phyloP scores from a whole-genome alignment of 208 protist species.

The Willaertia magna region DNA sequence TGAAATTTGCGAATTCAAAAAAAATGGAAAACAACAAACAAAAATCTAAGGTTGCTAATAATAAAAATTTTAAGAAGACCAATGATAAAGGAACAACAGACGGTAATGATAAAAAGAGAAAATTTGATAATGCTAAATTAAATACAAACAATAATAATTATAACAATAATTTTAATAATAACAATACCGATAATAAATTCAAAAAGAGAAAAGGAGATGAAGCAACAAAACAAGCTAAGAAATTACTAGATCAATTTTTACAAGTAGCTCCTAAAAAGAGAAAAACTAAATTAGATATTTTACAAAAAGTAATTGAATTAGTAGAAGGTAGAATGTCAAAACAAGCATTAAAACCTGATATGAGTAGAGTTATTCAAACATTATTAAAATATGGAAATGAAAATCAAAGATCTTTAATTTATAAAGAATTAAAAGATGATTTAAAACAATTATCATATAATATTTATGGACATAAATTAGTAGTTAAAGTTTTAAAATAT shows the following conservation, averaged over 20 bases:
- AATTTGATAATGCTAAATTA: too few species aligned
- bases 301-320: background rate
- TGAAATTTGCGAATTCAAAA: too few species aligned
- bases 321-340: background rate
- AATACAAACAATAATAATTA: too few species aligned
- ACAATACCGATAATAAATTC: too few species aligned
- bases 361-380: slow-evolving; percentile 24
- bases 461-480: slow-evolving; percentile 26
- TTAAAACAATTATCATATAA: background rate
- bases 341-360: slow-evolving; percentile 21
- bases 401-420: background rate
- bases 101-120: too few species aligned
- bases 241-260: background rate
- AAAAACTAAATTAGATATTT: background rate
- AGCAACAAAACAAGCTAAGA: background rate
- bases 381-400: slow-evolving; percentile 29
- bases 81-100: too few species aligned
- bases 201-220: background rate
- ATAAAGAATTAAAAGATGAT: slow-evolving; percentile 18
- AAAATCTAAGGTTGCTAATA: too few species aligned
- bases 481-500: slow-evolving; percentile 28
- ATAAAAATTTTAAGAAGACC: too few species aligned
- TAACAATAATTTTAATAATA: too few species aligned
- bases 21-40: too few species aligned
- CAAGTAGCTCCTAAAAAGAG: background rate